Conservation (phyloP, 805 yeast species). For the Komagataella ulmi region DNA sequence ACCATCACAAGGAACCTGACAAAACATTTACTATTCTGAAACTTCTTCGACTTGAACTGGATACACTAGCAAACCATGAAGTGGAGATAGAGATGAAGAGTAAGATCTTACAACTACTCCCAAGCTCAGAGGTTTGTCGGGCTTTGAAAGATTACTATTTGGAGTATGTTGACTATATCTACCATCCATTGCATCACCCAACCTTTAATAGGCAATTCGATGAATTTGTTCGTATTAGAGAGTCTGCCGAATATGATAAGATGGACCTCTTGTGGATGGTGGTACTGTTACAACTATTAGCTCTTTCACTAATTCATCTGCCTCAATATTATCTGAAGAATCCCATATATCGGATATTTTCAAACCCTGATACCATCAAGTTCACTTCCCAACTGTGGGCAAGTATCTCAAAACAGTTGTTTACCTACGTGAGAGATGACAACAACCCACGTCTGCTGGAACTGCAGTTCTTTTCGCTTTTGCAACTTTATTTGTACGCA, state of each 20-base stretch:
- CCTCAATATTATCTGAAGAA: neutral
- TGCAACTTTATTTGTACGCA: constrained; percentile 3
- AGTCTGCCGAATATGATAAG: neutral
- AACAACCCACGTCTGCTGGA: neutral
- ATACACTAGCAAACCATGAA: neutral
- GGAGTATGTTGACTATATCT: neutral
- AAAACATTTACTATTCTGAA: neutral
- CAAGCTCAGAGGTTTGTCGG: neutral
- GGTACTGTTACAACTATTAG: neutral
- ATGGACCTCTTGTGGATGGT: neutral
- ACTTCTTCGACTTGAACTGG: neutral
- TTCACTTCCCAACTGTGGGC: neutral
- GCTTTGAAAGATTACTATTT: neutral
- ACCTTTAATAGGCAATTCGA: neutral
- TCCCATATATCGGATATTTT: neutral
- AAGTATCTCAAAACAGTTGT: neutral
- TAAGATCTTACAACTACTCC: neutral
- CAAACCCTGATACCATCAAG: neutral
- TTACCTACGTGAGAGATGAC: neutral
- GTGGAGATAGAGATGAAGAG: neutral
- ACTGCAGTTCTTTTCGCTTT: constrained; percentile 2
- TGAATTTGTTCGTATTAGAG: neutral
- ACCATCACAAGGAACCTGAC: neutral
- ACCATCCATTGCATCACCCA: neutral
- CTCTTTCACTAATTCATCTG: neutral